Evolutionary conservation across 108 stramenopile species (phyloP), one percentile per base, ranked within the genome.

Genomic region (Cyclostephanos invisitatus): DNA sequence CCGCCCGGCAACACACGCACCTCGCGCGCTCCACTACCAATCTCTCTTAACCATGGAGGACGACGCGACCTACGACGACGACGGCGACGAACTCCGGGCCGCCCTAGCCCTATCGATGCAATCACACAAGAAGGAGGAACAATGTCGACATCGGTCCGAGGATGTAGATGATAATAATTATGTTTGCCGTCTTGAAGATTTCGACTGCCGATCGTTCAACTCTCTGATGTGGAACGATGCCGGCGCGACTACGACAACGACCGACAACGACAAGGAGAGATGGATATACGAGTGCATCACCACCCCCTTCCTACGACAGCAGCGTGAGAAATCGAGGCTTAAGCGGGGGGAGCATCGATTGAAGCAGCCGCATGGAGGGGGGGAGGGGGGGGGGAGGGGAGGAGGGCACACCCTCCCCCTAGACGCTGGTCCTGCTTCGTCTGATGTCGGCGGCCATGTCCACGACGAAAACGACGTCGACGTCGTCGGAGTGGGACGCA

Each of bases 201-300:
- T 72, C 47, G 38, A 72, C 25, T 60, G 20, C 7, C 22, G 8
- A 48, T 21, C 63, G 5, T 77, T 81, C 48, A 70, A 64, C 14
- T 53, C 48, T 14, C n/a, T 81, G 20, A 72, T 90, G 86, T 90
- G 84, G 82, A 76, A 86, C 71, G 65, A 77, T 38, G 27, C 14
- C 20, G 64, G 85, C n/a, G 86, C 88, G 7, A 86, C 85, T 0
- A 66, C 12, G 20, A 70, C 86, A 10, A 87, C 88, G 10, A 86
- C 86, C 0, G 67, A 62, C 25, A 72, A 85, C 49, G 90, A 91
- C 69, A 86, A 87, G 72, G 57, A 77, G 38, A 83, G 90, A 37
- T 91, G 90, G 90, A 58, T 89, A 14, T 69, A 67, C 50, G 87
- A 89, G 62, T 77, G 74, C 8, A 86, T 89, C 14, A 18, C 72